Percentiles rank a stretch among this genome's conserved stretches.
These are phyloP conservation scores for Plenodomus biglobosus DNA, from an alignment of 2,329 filamentous ascomycete genomes.

Conservation along the genomic window DNA sequence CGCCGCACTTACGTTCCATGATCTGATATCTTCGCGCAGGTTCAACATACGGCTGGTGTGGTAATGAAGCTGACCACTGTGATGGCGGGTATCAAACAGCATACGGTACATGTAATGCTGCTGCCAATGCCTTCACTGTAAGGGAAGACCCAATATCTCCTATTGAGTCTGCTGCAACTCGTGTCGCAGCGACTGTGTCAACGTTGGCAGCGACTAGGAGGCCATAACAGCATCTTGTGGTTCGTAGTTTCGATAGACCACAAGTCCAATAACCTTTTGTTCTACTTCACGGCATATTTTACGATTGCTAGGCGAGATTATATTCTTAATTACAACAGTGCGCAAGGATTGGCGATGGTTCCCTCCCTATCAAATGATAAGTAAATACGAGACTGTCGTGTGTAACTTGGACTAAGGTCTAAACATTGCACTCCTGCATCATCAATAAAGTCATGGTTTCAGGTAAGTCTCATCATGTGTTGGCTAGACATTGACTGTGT, in stretches of 20 bases:
- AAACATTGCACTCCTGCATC: no score
- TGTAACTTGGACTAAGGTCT: no score
- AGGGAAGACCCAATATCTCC: background rate
- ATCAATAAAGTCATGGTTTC: no score
- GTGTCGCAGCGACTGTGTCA: background rate
- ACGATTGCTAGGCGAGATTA: background rate
- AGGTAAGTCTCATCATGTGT: no score
- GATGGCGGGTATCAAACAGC: conserved; percentile 1
- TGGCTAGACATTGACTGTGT: no score
- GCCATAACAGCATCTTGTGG: background rate
- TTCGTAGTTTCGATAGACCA: background rate
- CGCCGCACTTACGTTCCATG: background rate
- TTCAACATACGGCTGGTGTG: conserved; percentile 1
- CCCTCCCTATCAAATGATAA: no score
- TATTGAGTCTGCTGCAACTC: background rate
- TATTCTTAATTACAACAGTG: no score
- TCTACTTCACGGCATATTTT: background rate
- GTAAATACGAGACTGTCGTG: no score
- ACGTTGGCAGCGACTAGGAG: background rate
- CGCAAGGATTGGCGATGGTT: no score
- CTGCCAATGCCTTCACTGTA: background rate
- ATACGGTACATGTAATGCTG: background rate
- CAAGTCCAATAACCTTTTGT: background rate
- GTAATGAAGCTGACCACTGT: background rate
- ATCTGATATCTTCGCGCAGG: background rate